Evolutionary conservation across 495 filamentous ascomycete genomes (phyloP), one percentile per base, ranked within the genome.

Genomic region (Choiromyces venosus): DNA sequence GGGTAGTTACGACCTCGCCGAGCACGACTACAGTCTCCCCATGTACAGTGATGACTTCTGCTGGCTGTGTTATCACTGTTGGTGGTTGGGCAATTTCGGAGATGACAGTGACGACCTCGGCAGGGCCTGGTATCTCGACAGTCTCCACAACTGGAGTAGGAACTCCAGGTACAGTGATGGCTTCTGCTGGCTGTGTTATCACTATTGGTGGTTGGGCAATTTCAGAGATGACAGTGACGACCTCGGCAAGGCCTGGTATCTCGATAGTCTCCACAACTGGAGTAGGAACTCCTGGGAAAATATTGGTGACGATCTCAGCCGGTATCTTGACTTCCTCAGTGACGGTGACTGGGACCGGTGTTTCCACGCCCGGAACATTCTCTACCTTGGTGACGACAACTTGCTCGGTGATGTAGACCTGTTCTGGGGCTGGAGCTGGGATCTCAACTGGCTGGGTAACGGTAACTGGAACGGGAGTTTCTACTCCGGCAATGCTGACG

Each of bases 251-350:
- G n/a, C 65, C 69, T 5, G 74, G 73, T n/a, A 76, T 38, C 37
- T 73, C 67, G 18, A 78, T 68, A 6, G 71, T 76, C 40, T 78
- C 64, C 21, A 78, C 42, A 7, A 80, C 42, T 25, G 76, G 70
- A 21, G 67, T 73, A 10, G 68, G 38, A 64, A 68, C 38, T 29
- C 76, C 76, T 33, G 72, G 73, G 38, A 72, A 44, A 52, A 71
- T 40, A 25, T 74, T 69, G 25, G 66, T 46, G 29, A 73, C 37
- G 52, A 78, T 67, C 42, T 76, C 69, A 21, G 69, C 76, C 37
- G 73, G 70, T 42, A 76, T 68, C 44, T 71, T 56, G n/a, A 80
- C 38, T 19, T 52, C 66, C 71, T 78, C 77, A 68, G 61, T 75
- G 38, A 74, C 29, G 39, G 67, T 71, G 8, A 70, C 73, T 52